These are phyloP conservation scores for Sanghuangporus sanghuang DNA, from an alignment of 1,284 basidiomycete species.

Conservation along the genomic window DNA sequence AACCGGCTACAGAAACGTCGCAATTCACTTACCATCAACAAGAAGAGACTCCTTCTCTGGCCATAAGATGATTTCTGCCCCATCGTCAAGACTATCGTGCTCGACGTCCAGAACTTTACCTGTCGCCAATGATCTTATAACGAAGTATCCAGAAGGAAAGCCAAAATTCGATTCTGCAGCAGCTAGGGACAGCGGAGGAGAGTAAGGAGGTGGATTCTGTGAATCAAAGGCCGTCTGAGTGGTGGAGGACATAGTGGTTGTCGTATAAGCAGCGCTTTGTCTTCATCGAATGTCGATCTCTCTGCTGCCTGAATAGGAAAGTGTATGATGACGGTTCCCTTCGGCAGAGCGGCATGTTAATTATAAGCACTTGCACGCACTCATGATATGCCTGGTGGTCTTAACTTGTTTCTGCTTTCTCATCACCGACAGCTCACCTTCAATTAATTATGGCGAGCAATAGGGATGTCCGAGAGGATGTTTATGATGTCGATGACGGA, in stretches of 20 bases:
- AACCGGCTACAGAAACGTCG: neutral
- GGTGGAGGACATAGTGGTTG: neutral
- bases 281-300: neutral
- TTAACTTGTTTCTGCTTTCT: neutral
- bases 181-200: neutral
- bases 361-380: neutral
- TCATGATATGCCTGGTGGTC: neutral
- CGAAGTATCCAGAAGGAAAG: slow-evolving; percentile 74
- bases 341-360: neutral
- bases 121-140: slow-evolving; percentile 58
- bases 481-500: slow-evolving; percentile 9
- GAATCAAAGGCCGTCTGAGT: neutral
- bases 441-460: neutral
- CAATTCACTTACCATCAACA: slow-evolving; percentile 52
- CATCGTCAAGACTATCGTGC: slow-evolving; percentile 54
- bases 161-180: slow-evolving; percentile 31
- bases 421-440: neutral
- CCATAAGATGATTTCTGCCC: slow-evolving; percentile 59
- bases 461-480: slow-evolving; percentile 1
- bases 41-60: slow-evolving; percentile 66
- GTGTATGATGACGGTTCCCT: neutral
- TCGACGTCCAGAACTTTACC: slow-evolving; percentile 60
- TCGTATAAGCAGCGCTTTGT: neutral
- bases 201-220: slow-evolving; percentile 7
- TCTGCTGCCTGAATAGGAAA: neutral